phyloP scores from a whole-genome alignment of 1,139 yeast species.

The Lodderomyces pseudojiufengensis region DNA sequence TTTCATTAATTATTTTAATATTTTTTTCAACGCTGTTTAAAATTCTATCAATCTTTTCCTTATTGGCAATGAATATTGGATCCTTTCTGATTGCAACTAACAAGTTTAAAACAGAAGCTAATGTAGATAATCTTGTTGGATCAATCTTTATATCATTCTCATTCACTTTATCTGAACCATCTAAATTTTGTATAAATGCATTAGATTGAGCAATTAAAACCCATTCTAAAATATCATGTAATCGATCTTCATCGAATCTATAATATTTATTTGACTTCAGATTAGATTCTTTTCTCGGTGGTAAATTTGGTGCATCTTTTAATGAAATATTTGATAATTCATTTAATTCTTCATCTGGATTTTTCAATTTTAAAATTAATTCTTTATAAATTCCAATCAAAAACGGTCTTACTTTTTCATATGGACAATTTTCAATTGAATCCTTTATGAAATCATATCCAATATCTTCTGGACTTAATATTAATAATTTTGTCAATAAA shows the following conservation, averaged over 20 bases:
- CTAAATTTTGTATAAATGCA: constrained; percentile 23
- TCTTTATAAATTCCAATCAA: constrained; percentile 67
- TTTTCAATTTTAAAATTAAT: constrained; percentile 35
- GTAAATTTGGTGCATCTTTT: constrained; percentile 16
- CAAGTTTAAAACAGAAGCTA: constrained; percentile 55
- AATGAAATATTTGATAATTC: constrained; percentile 7
- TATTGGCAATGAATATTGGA: constrained; percentile 17
- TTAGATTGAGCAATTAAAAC: constrained; percentile 30
- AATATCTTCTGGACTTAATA: constrained; percentile 51
- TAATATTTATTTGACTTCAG: constrained; percentile 26
- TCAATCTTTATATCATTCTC: constrained; percentile 16
- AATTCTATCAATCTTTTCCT: constrained; percentile 21
- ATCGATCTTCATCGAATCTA: constrained; percentile 34
- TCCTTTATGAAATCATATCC: constrained; percentile 63
- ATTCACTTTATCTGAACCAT: constrained; percentile 1
- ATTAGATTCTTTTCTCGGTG: constrained; percentile 16
- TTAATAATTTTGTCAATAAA: constrained; percentile 52
- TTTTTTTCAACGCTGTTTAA: constrained; percentile 16
- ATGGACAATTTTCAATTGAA: constrained; percentile 68
- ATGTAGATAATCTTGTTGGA: constrained; percentile 33
- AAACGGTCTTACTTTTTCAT: constrained; percentile 53
- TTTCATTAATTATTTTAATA: constrained; percentile 11
- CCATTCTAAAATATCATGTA: constrained; percentile 36
- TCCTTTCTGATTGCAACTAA: constrained; percentile 41
- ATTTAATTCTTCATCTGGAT: constrained; percentile 6